Conservation (phyloP, 495 filamentous ascomycete genomes). For the Penicillium diatomitis region DNA sequence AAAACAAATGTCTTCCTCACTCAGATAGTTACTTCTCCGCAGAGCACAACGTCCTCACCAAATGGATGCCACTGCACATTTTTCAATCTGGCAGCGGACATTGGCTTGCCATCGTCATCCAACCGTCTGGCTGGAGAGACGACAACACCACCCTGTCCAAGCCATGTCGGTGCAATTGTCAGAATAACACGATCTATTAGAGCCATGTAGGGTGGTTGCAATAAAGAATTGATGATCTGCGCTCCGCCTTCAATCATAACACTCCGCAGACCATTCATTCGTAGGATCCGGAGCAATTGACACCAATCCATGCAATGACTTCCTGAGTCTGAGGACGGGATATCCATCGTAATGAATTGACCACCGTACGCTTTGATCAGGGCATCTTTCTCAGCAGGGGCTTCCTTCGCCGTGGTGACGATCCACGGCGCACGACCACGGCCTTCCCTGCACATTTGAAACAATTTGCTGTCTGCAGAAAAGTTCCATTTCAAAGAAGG, state of each 20-base stretch:
- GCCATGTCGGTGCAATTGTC: slow-evolving; percentile 77
- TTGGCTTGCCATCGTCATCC: slow-evolving; percentile 32
- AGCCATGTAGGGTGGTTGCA: slow-evolving; percentile 41
- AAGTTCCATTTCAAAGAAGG: slow-evolving; percentile 59
- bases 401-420: slow-evolving; percentile 34
- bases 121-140: slow-evolving; percentile 49
- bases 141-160: slow-evolving; percentile 69
- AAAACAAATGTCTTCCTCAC: background rate
- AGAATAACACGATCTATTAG: slow-evolving; percentile 72
- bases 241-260: slow-evolving; percentile 88
- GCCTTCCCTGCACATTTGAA: slow-evolving; percentile 51
- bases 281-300: slow-evolving; percentile 46
- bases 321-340: slow-evolving; percentile 5
- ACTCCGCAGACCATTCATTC: slow-evolving; percentile 50
- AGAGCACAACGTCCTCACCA: slow-evolving; percentile 71
- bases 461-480: slow-evolving; percentile 48
- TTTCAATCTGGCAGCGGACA: slow-evolving; percentile 49
- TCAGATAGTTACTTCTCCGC: slow-evolving; percentile 40
- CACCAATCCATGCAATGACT: slow-evolving; percentile 45
- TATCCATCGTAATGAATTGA: slow-evolving; percentile 29
- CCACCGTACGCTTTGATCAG: slow-evolving; percentile 39
- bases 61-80: slow-evolving; percentile 66
- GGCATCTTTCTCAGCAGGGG: slow-evolving; percentile 16
- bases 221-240: slow-evolving; percentile 65
- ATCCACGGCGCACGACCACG: slow-evolving; percentile 63